Conservation (phyloP, 2,329 filamentous ascomycete genomes). For the Fusarium mundagurra region DNA sequence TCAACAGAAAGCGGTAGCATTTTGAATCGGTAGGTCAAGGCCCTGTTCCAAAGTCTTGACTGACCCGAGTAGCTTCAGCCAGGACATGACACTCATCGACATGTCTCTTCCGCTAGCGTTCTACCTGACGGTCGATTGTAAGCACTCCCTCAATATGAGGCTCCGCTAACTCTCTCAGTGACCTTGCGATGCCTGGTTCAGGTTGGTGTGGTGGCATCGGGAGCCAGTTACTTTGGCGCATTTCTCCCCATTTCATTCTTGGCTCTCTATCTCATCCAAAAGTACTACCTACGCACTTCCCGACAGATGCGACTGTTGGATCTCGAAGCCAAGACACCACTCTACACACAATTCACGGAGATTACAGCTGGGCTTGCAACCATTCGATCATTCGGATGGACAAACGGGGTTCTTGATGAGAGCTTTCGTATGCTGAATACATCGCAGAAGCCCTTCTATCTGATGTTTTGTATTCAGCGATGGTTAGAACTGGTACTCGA, state of each 20-base stretch:
- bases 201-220: conserved; percentile 39
- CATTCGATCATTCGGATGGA: conserved; percentile 62
- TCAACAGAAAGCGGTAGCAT: conserved; percentile 53
- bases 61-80: conserved; percentile 51
- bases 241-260: conserved; percentile 54
- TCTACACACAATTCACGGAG: conserved; percentile 63
- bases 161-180: conserved; percentile 33
- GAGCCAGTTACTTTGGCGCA: conserved; percentile 46
- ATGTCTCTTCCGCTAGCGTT: conserved; percentile 50
- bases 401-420: conserved; percentile 47
- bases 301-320: conserved; percentile 62
- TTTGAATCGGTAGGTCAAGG: conserved; percentile 53
- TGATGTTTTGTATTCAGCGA: conserved; percentile 59
- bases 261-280: conserved; percentile 56
- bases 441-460: conserved; percentile 61
- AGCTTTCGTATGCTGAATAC: conserved; percentile 51
- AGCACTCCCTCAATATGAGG: neutral
- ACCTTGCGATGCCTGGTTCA: conserved; percentile 39
- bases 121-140: conserved; percentile 44
- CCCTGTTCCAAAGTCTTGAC: too few relatives aligned
- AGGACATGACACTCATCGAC: conserved; percentile 56
- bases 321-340: conserved; percentile 59
- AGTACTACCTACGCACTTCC: conserved; percentile 62
- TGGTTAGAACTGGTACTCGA: conserved; percentile 61
- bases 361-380: conserved; percentile 57